Percentiles rank a stretch among this genome's conserved stretches.
Evolutionary conservation across 176 grass and related monocot genomes (phyloP).

Genomic region (Ensete glaucum): DNA sequence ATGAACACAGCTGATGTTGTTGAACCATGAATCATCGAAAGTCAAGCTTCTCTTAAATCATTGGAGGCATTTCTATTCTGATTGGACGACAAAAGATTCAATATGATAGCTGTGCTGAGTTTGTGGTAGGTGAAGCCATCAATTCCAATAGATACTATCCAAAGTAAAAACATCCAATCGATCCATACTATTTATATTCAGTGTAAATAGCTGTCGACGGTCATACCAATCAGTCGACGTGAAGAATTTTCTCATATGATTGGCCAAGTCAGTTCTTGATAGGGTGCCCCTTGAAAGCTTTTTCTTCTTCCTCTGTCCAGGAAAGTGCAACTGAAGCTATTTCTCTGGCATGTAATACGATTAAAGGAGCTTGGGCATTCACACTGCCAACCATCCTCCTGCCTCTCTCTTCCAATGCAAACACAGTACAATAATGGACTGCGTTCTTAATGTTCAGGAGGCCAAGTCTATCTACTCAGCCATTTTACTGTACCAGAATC

Average conservation of each 20-base stretch:
- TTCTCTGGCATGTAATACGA: conserved; percentile 41
- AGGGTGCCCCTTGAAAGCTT: conserved; percentile 14
- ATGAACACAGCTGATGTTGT: neutral
- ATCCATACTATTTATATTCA: too few species aligned
- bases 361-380: conserved; percentile 25
- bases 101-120: neutral
- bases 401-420: conserved; percentile 28
- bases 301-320: conserved; percentile 38
- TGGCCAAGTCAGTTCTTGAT: too few species aligned
- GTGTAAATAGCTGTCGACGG: too few species aligned
- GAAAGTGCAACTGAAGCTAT: conserved; percentile 24
- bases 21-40: neutral
- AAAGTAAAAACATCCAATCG: too few species aligned
- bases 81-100: neutral
- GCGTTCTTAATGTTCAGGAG: conserved; percentile 18
- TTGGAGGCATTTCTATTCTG: neutral
- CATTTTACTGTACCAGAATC: conserved; percentile 29
- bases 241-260: too few species aligned
- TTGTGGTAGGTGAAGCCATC: neutral
- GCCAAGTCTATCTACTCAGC: conserved; percentile 32
- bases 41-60: neutral
- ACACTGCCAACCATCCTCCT: conserved; percentile 27
- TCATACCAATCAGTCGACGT: too few species aligned
- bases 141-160: neutral
- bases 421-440: neutral